Percentiles rank a stretch among this genome's conserved stretches.
phyloP scores from a whole-genome alignment of 129 eudicot species.

The Mikania micrantha region DNA sequence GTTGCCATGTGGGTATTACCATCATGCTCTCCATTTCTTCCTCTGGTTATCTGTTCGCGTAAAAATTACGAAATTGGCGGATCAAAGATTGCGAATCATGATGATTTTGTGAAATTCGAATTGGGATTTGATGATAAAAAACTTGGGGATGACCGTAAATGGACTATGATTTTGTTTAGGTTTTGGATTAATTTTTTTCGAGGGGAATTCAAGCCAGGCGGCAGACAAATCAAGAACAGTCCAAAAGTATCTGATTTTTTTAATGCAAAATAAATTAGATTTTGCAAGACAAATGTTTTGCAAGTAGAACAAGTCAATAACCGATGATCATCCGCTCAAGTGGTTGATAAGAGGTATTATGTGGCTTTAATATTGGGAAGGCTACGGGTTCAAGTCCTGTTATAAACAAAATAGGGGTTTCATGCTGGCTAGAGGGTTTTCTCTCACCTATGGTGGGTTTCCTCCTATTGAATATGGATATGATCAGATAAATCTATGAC shows the following conservation, averaged over 20 bases:
- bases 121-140: constrained; percentile 6
- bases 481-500: too few relatives aligned
- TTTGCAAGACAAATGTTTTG: not conserved
- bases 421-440: too few relatives aligned
- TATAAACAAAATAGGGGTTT: too few relatives aligned
- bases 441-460: too few relatives aligned
- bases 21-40: constrained; percentile 47
- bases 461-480: too few relatives aligned
- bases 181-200: constrained; percentile 19
- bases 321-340: too few relatives aligned
- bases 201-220: constrained; percentile 7
- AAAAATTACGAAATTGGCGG: not conserved
- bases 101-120: constrained; percentile 13
- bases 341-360: too few relatives aligned
- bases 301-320: not conserved
- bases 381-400: too few relatives aligned
- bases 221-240: constrained; percentile 13
- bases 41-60: constrained; percentile 2
- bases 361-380: too few relatives aligned
- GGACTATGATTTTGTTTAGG: constrained; percentile 15
- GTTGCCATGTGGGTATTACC: constrained; percentile 51
- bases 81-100: constrained; percentile 9
- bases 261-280: not conserved
- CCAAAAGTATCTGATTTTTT: not conserved
- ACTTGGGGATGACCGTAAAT: constrained; percentile 24